phyloP scores from a whole-genome alignment of 1,139 yeast genomes.

The Yamadazyma triangularis region DNA sequence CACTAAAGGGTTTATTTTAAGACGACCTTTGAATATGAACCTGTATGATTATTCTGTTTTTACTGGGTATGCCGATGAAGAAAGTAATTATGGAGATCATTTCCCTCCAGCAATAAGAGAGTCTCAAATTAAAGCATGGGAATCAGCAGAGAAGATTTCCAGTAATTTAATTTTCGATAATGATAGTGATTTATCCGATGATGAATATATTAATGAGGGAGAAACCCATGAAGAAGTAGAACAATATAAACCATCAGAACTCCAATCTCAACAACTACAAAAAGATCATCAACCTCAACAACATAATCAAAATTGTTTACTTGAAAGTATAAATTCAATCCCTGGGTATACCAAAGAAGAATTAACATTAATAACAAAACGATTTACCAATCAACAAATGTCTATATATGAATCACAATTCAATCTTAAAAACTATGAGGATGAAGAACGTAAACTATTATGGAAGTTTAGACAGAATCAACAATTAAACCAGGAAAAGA shows the following conservation, averaged over 20 bases:
- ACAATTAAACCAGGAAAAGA: constrained; percentile 30
- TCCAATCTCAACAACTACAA: too few relatives aligned
- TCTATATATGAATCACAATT: constrained; percentile 2
- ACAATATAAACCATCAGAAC: constrained; percentile 1
- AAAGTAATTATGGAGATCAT: constrained; percentile 11
- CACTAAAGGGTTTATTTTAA: constrained; percentile 12
- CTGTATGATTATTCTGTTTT: constrained; percentile 24
- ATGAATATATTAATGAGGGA: constrained; percentile 13
- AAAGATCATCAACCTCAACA: neutral
- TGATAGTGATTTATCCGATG: constrained; percentile 23
- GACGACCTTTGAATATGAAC: constrained; percentile 18
- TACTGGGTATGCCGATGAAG: constrained; percentile 18
- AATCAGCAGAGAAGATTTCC: constrained; percentile 39
- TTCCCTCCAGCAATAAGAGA: constrained; percentile 24
- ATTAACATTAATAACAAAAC: constrained; percentile 17
- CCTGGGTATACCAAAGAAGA: constrained; percentile 43
- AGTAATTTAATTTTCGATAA: constrained; percentile 33
- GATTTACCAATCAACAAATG: constrained; percentile 8
- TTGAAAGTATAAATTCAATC: constrained; percentile 22
- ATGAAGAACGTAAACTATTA: constrained; percentile 27
- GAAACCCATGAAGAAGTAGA: constrained; percentile 3
- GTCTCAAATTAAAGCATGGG: constrained; percentile 46
- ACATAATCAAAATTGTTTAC: too few relatives aligned
- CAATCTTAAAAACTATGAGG: constrained; percentile 12
- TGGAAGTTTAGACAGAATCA: constrained; percentile 30